Evolutionary conservation across 2,329 filamentous ascomycete species (phyloP).

Genomic region (Acephala macrosclerotiorum): DNA sequence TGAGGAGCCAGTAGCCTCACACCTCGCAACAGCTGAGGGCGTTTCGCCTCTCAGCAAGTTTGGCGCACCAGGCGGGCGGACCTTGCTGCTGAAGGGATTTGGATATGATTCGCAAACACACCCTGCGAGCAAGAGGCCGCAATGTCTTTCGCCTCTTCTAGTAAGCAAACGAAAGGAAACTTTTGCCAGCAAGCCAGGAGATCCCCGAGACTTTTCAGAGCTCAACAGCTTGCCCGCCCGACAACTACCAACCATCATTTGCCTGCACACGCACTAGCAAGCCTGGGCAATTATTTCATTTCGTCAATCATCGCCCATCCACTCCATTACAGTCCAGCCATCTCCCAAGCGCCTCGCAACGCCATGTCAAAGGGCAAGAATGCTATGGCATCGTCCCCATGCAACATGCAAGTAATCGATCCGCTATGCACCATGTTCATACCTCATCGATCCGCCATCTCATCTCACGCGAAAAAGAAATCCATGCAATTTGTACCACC

Average conservation of each 20-base stretch:
- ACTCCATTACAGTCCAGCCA: slow-evolving; percentile 3
- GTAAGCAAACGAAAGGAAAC: not conserved
- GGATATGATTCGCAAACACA: no score
- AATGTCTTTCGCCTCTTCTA: not conserved
- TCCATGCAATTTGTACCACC: not conserved
- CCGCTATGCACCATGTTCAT: no score
- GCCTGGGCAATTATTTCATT: not conserved
- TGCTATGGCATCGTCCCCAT: not conserved
- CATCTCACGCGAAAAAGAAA: no score
- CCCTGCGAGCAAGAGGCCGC: no score
- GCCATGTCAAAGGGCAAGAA: slow-evolving; percentile 3
- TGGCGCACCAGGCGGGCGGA: no score
- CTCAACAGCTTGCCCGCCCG: not conserved
- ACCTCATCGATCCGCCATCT: no score
- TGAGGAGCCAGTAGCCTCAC: not conserved
- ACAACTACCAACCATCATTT: not conserved
- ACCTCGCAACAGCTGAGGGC: no score
- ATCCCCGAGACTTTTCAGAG: not conserved
- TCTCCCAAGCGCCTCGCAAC: slow-evolving; percentile 9
- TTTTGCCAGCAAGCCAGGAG: not conserved
- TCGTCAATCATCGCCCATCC: slow-evolving; percentile 6
- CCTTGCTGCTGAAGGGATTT: no score
- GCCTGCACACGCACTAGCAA: slow-evolving; percentile 1
- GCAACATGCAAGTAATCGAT: not conserved
- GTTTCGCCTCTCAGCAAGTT: no score